Base-by-base conservation (phyloP, 805 yeast species). In the Saturnispora diversa region DNA sequence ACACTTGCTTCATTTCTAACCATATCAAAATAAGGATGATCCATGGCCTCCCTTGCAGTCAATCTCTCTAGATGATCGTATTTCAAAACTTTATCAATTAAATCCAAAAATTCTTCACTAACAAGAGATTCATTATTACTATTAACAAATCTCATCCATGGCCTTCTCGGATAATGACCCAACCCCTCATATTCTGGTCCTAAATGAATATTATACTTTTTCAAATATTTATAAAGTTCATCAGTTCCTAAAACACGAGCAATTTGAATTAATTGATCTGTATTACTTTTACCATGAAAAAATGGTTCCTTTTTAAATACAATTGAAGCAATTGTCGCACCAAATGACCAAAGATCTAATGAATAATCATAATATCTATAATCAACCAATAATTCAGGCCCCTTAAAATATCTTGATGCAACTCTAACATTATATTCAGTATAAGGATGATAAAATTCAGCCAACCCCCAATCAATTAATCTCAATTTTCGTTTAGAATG, bases 381-480 rank as follows among this genome's bases (percentile, higher is more conserved):
- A 59, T 87, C 88, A 19, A 87, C 86, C 45, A 88, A 67, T 43
- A 88, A 64, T 57, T 88, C 97, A 3, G 97, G 97, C 3, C 96
- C 96, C 62, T 88, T 88, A 62, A 82, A 88, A 58, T 85, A 86
- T 50, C 97, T 66, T 5, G 95, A 84, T 2, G 97, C 96, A 13
- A 88, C 97, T 49, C 97, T 72, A 16, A 88, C 96, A 55, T 88
- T 88, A 55, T 84, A 88, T 53, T 85, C 95, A 57, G 77, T 82
- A 11, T 86, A 86, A 19, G 85, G 77, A 57, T 88, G 96, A 56
- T 87, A 87, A 57, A 85, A 87, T 59, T 88, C 97, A 7, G 97
- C 96, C 39, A 88, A 65, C 6, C 97, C 97, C 96, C 96, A 88
- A 62, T 88, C 97, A 40, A 88, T 87, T 48, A 87, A 71, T 48